Evolutionary conservation across 139 green algal genomes (phyloP).

Genomic region (Chlorella sp.): DNA sequence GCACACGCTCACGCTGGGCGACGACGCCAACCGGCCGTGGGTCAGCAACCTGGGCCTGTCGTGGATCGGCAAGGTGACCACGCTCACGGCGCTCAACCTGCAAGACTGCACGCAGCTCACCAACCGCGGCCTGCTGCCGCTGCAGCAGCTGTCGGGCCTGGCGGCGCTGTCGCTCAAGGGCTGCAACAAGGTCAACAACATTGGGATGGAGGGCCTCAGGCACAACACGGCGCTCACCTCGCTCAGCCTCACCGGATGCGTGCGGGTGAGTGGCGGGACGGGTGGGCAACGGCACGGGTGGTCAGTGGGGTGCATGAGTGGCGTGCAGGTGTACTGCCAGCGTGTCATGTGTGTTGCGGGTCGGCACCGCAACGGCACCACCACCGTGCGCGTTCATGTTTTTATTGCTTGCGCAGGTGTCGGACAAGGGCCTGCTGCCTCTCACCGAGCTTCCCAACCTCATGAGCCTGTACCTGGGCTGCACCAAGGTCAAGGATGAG

Average conservation of each 20-base stretch:
- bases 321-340: no score
- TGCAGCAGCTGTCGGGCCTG: slow-evolving; percentile 14
- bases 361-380: no score
- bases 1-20: slow-evolving; percentile 33
- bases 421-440: slow-evolving; percentile 26
- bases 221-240: slow-evolving; percentile 11
- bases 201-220: slow-evolving; percentile 22
- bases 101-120: slow-evolving; percentile 34
- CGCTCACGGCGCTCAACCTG: slow-evolving; percentile 30
- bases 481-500: slow-evolving; percentile 30
- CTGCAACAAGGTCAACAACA: slow-evolving; percentile 36
- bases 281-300: not conserved
- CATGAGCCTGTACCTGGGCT: slow-evolving; percentile 19
- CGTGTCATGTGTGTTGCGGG: no score
- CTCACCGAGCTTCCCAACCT: slow-evolving; percentile 17
- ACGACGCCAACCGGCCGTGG: slow-evolving; percentile 31
- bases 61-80: slow-evolving; percentile 13
- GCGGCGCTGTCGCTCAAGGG: slow-evolving; percentile 25
- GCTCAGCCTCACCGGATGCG: slow-evolving; percentile 28
- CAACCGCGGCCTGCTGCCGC: slow-evolving; percentile 16
- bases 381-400: no score
- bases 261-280: slow-evolving; percentile 1
- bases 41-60: slow-evolving; percentile 29
- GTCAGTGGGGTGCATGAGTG: no score
- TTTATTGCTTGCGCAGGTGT: slow-evolving; percentile 4